Conservation (phyloP, 202 grass and related monocot species). For the Setaria viridis region DNA sequence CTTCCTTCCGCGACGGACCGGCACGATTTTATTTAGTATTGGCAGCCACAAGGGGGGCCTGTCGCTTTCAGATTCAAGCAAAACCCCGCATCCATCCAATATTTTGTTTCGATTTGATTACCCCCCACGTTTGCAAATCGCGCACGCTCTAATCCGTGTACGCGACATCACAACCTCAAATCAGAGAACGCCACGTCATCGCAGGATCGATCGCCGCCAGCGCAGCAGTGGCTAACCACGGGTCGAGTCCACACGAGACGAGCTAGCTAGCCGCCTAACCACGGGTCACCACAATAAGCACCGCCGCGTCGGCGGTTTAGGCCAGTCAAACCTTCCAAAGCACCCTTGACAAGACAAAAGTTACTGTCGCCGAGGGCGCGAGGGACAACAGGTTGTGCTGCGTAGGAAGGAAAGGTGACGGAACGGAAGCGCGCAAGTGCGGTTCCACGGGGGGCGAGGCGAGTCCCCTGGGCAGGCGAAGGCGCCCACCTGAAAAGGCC, state of each 20-base stretch:
- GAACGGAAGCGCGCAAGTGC: neutral
- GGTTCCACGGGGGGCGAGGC: constrained; percentile 20
- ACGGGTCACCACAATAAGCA: neutral
- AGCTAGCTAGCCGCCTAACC: constrained; percentile 19
- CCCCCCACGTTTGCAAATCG: neutral
- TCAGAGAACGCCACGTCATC: neutral
- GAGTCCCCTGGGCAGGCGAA: neutral
- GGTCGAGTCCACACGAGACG: neutral
- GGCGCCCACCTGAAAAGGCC: constrained; percentile 19
- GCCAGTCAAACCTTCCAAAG: neutral
- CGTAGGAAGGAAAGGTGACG: neutral
- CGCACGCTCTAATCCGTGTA: constrained; percentile 9
- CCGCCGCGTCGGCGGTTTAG: neutral
- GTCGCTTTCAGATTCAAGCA: neutral
- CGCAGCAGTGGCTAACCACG: neutral
- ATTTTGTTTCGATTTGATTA: neutral
- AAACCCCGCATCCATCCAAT: neutral
- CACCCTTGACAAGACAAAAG: neutral
- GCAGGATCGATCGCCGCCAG: neutral
- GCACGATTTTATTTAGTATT: neutral
- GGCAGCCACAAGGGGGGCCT: neutral
- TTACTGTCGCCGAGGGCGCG: too few relatives aligned
- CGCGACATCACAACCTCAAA: neutral
- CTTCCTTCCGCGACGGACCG: neutral
- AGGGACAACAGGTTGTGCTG: too few relatives aligned